phyloP scores from a whole-genome alignment of 2,329 filamentous ascomycete genomes.

The Laburnicola sp. region DNA sequence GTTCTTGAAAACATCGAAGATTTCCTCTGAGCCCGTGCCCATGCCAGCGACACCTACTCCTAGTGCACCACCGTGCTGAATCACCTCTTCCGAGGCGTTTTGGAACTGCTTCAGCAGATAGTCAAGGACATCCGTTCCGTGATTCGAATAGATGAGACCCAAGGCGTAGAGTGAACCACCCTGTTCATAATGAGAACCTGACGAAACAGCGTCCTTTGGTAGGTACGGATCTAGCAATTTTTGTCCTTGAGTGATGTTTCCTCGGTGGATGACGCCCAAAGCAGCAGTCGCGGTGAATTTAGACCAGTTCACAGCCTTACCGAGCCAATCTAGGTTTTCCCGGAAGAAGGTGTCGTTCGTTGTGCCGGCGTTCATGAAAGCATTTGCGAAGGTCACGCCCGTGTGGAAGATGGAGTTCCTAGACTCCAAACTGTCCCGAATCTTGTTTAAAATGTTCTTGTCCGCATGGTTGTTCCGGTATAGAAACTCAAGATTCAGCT shows the following conservation, averaged over 20 bases:
- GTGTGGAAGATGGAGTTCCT: conserved; percentile 99
- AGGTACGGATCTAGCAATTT: conserved; percentile 95
- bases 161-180: conserved; percentile 95
- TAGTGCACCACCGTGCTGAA: conserved; percentile 93
- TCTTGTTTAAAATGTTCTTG: conserved; percentile 89
- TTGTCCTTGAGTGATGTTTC: conserved; percentile 89
- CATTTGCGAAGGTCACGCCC: conserved; percentile 94
- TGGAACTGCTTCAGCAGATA: conserved; percentile 77
- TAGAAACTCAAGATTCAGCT: conserved; percentile 92
- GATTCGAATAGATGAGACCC: conserved; percentile 95
- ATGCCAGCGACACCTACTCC: conserved; percentile 96
- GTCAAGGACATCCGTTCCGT: conserved; percentile 84
- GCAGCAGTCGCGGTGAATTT: conserved; percentile 98
- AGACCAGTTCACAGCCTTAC: conserved; percentile 98
- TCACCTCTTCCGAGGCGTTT: conserved; percentile 81
- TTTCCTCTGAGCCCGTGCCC: conserved; percentile 87
- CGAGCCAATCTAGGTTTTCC: conserved; percentile 95
- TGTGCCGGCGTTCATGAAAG: conserved; percentile 98
- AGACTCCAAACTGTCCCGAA: conserved; percentile 91
- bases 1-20: conserved; percentile 87
- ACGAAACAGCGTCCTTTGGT: conserved; percentile 72
- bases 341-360: conserved; percentile 99
- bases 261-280: conserved; percentile 92
- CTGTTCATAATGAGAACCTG: conserved; percentile 89
- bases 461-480: conserved; percentile 96